These are phyloP conservation scores for Xylariaceae sp. DNA, from an alignment of 2,329 filamentous ascomycete species.

Conservation along the genomic window DNA sequence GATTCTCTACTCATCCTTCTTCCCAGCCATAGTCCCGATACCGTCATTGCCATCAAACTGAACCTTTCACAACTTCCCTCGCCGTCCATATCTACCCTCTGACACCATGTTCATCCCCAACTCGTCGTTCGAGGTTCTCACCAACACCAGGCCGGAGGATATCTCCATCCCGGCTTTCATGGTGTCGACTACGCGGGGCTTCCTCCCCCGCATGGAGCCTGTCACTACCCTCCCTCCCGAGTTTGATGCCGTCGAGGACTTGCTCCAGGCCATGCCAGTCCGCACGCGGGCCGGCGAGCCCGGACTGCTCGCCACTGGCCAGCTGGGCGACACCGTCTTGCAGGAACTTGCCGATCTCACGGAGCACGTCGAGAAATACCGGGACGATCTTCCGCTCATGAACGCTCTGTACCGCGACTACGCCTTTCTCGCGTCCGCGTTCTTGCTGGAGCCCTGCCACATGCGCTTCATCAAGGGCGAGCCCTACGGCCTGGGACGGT, in stretches of 20 bases:
- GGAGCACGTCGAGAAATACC: constrained; percentile 61
- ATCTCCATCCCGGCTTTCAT: constrained; percentile 65
- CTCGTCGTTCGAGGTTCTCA: constrained; percentile 50
- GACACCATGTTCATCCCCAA: constrained; percentile 19
- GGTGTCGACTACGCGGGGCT: constrained; percentile 68
- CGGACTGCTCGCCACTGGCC: constrained; percentile 67
- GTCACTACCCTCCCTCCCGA: constrained; percentile 58
- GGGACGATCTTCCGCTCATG: constrained; percentile 67
- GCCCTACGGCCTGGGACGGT: constrained; percentile 69
- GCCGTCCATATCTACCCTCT: too few species aligned
- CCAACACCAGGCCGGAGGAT: constrained; percentile 55
- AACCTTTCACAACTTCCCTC: too few species aligned
- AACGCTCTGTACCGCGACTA: constrained; percentile 89
- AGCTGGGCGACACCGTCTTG: constrained; percentile 68
- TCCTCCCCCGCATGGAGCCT: constrained; percentile 61
- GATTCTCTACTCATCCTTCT: neutral
- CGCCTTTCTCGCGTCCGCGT: constrained; percentile 81
- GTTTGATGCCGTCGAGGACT: constrained; percentile 63
- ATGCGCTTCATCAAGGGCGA: constrained; percentile 62
- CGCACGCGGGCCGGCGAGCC: constrained; percentile 64
- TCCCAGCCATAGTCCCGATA: neutral
- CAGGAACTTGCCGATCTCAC: constrained; percentile 72
- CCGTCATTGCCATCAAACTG: too few species aligned
- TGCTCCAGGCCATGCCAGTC: constrained; percentile 47
- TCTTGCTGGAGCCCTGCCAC: constrained; percentile 87